A percentile compares a stretch with the other conserved stretches of the same genome.
These are phyloP conservation scores for Taphrina flavorubra DNA, from an alignment of 1,139 yeast species.

Conservation along the genomic window DNA sequence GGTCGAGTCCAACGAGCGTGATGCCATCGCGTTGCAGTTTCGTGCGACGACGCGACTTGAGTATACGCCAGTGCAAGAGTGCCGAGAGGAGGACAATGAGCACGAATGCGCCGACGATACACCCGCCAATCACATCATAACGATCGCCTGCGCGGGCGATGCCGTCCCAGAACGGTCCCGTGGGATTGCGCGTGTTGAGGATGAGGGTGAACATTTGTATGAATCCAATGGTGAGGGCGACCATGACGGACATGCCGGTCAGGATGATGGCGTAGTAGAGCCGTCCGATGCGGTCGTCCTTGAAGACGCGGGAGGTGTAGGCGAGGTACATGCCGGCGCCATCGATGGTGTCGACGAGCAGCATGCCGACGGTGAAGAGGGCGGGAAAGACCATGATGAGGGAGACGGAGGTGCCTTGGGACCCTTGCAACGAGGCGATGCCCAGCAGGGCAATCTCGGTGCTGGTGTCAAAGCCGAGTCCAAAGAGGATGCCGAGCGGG, in stretches of 20 bases:
- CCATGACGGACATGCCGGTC: conserved; percentile 40
- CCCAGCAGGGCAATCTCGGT: conserved; percentile 43
- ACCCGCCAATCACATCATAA: conserved; percentile 42
- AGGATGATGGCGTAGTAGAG: conserved; percentile 39
- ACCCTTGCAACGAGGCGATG: conserved; percentile 40
- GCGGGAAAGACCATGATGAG: conserved; percentile 41
- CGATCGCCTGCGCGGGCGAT: conserved; percentile 39
- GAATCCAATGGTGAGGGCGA: conserved; percentile 41
- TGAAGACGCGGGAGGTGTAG: conserved; percentile 27
- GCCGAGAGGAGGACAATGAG: conserved; percentile 36
- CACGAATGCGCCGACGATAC: conserved; percentile 39
- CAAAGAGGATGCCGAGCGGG: conserved; percentile 42
- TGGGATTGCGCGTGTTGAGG: conserved; percentile 25
- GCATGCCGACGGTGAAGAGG: conserved; percentile 42
- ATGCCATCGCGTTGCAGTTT: background rate
- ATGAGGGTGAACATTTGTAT: conserved; percentile 42
- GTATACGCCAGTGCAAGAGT: conserved; percentile 17
- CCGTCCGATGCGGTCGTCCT: conserved; percentile 16
- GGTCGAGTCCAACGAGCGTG: background rate
- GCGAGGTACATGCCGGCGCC: conserved; percentile 41
- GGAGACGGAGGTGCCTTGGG: conserved; percentile 35
- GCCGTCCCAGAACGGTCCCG: conserved; percentile 41
- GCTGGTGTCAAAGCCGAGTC: conserved; percentile 43
- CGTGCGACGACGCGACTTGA: conserved; percentile 3
- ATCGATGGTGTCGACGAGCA: conserved; percentile 42